A percentile compares a stretch with the other conserved stretches of the same genome.
Conservation (phyloP, 352 stramenopile species). For the Phytophthora tentaculata region DNA sequence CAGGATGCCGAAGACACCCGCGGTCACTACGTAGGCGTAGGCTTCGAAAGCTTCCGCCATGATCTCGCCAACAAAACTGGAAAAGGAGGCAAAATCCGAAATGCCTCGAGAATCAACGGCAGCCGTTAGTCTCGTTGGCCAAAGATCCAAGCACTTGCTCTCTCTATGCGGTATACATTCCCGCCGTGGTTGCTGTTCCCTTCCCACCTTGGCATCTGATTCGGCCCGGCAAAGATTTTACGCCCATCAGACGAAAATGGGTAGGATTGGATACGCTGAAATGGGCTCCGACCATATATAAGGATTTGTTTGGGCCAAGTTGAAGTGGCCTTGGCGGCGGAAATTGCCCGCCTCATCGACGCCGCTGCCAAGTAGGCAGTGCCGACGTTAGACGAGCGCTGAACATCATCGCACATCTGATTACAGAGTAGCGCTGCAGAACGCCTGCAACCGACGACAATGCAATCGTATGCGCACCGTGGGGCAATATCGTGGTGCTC, state of each 20-base stretch:
- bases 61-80: slow-evolving; percentile 14
- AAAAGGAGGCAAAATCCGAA: slow-evolving; percentile 73
- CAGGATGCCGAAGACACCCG: slow-evolving; percentile 78
- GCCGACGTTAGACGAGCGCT: neutral
- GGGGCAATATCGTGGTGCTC: neutral
- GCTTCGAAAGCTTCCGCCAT: slow-evolving; percentile 69
- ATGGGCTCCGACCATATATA: slow-evolving; percentile 12
- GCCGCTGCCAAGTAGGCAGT: too few species aligned
- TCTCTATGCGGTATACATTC: slow-evolving; percentile 50
- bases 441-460: neutral
- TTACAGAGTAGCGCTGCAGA: neutral
- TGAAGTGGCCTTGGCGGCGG: slow-evolving; percentile 15
- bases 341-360: slow-evolving; percentile 5
- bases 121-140: slow-evolving; percentile 5
- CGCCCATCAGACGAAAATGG: slow-evolving; percentile 21
- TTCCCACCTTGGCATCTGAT: slow-evolving; percentile 29
- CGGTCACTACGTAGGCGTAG: slow-evolving; percentile 69
- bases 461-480: neutral
- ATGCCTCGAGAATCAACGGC: slow-evolving; percentile 43
- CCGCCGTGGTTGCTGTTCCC: slow-evolving; percentile 21
- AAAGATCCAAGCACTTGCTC: slow-evolving; percentile 36
- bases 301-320: slow-evolving; percentile 29
- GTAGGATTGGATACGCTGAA: slow-evolving; percentile 16
- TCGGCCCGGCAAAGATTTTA: slow-evolving; percentile 33
- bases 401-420: neutral